Evolutionary conservation across 306 rosid species (phyloP), one percentile per base, ranked within the genome.

Genomic region (Prunus campanulata): DNA sequence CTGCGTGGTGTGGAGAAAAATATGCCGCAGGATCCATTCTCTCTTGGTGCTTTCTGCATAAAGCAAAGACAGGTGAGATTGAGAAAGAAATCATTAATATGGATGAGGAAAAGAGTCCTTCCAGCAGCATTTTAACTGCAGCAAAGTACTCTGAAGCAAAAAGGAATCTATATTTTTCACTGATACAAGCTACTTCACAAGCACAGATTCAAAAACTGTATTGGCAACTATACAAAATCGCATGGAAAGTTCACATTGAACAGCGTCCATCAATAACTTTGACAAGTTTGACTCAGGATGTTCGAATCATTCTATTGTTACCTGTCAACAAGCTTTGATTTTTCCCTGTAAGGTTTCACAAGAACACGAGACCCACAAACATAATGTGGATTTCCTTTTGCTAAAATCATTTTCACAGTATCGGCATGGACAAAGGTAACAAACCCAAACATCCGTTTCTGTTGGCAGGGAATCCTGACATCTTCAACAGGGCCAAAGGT

Each of bases 401-500:
- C 88, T 87, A 93, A 81, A 66, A 91, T 90, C 59, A 54, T 76
- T 78, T 85, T 85, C 79, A 87, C 98, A 35, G 94, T 91, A 52
- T 90, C 93, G 4, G 92, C 75, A 50, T 83, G 82, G 60, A 49
- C 79, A 71, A 91, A 93, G 19, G 98, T 91, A 44, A 93, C 98
- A 67, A 93, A 93, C 49, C 98, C 98, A 50, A 90, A 91, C 98
- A 93, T 93, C 81, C 98, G 86, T 49, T 76, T 86, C 52, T 86
- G 91, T 47, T 88, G 97, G 83, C 88, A 83, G 3, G 98, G 98
- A 68, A 93, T 91, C 80, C 98, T 80, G 25, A 91, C 98, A 78
- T 93, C 98, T 84, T 91, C 91, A 73, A 91, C 98, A 14, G 69
- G 48, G 15, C 98, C 98, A 61, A 86, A 93, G 68, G 75, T 70